Evolutionary conservation across 495 filamentous ascomycete species (phyloP).

Genomic region (Podospora australis): DNA sequence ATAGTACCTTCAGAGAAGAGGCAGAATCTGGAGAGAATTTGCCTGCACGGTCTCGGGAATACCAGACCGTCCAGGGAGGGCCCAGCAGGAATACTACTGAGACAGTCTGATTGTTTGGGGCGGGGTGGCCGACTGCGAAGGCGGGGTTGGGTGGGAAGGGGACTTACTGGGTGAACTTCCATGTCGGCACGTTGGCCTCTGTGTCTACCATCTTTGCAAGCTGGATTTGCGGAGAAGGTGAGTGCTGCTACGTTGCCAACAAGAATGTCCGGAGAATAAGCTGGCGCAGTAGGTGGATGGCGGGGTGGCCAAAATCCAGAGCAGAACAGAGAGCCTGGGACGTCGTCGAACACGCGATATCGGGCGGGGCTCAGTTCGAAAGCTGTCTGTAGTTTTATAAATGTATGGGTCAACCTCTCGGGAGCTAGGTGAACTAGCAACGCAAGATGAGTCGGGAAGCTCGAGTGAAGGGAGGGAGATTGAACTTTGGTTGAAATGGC

Average conservation of each 20-base stretch:
- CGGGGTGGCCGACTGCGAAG: not conserved
- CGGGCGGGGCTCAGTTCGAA: constrained; percentile 5
- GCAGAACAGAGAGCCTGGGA: constrained; percentile 5
- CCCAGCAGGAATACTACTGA: no score
- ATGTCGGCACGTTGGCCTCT: constrained; percentile 87
- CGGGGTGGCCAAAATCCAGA: constrained; percentile 2
- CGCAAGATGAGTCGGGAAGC: not conserved
- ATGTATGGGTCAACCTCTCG: no score
- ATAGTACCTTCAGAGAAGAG: no score
- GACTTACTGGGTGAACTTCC: constrained; percentile 99
- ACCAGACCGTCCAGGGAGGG: no score
- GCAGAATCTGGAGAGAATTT: no score
- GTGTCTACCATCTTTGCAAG: constrained; percentile 85
- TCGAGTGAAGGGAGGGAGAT: no score
- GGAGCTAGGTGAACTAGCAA: not conserved
- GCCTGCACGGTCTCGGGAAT: no score
- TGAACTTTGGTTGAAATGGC: not conserved
- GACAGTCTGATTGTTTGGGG: not conserved
- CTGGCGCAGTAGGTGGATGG: constrained; percentile 13
- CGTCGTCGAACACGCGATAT: constrained; percentile 1
- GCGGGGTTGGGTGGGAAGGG: not conserved
- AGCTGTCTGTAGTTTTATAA: no score
- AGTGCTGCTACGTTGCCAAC: constrained; percentile 19
- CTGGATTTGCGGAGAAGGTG: constrained; percentile 14
- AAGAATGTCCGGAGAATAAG: constrained; percentile 14